These are phyloP conservation scores for Pythium aristosporum DNA, from an alignment of 352 stramenopile genomes.

Conservation along the genomic window DNA sequence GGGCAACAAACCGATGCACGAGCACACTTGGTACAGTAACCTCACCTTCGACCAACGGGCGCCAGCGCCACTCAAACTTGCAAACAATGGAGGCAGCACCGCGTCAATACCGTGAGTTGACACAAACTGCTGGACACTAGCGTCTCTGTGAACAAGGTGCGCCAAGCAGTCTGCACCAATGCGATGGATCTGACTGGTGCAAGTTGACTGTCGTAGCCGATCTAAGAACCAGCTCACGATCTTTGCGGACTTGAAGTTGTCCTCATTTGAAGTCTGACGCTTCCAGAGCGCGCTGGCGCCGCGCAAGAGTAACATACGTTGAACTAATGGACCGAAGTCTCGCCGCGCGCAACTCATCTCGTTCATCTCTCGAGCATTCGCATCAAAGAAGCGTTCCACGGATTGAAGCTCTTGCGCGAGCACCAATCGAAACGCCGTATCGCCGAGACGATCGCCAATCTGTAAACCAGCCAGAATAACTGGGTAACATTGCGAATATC, in stretches of 20 bases:
- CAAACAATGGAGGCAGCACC: background rate
- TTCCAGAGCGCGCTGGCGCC: background rate
- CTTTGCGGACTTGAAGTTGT: background rate
- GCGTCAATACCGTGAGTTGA: background rate
- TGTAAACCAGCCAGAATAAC: background rate
- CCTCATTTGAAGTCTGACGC: background rate
- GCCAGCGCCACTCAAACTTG: background rate
- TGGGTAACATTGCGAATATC: background rate
- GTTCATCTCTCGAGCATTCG: background rate
- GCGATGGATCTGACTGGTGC: background rate
- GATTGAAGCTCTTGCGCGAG: background rate
- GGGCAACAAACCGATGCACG: background rate
- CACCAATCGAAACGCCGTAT: background rate
- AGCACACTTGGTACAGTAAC: background rate
- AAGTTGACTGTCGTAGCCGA: background rate
- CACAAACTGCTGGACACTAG: background rate
- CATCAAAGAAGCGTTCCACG: background rate
- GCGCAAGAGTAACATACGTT: background rate
- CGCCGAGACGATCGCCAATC: background rate
- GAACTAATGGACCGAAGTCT: background rate
- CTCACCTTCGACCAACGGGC: background rate
- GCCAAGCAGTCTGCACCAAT: background rate
- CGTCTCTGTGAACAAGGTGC: slow-evolving; percentile 1
- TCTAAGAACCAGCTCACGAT: background rate
- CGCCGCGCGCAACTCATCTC: background rate